A percentile compares a stretch with the other conserved stretches of the same genome.
These are phyloP conservation scores for Chlorella variabilis DNA, from an alignment of 163 green algal genomes.

Conservation along the genomic window DNA sequence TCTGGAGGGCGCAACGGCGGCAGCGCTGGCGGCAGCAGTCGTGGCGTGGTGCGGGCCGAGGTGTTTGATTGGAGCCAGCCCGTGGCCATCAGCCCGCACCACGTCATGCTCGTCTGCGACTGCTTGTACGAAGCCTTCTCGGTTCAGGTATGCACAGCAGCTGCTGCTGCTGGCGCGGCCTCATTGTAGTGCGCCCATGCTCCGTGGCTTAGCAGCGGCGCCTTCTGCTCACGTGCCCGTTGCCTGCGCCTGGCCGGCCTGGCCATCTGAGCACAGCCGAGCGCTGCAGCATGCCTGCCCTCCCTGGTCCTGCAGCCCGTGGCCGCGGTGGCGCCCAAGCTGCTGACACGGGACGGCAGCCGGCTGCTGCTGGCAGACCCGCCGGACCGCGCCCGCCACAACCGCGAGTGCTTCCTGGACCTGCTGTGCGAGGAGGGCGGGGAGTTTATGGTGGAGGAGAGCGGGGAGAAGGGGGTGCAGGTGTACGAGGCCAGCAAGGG, in stretches of 20 bases:
- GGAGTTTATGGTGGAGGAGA: slow-evolving; percentile 38
- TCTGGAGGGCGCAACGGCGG: slow-evolving; percentile 14
- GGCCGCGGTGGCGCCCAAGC: slow-evolving; percentile 61
- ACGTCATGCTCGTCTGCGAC: slow-evolving; percentile 88
- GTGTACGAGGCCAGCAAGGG: slow-evolving; percentile 26
- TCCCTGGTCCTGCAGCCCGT: slow-evolving; percentile 58
- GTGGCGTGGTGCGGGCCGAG: slow-evolving; percentile 43
- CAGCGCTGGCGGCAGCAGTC: not conserved
- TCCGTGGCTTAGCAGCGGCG: too few species aligned
- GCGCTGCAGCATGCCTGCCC: too few species aligned
- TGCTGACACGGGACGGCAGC: slow-evolving; percentile 43
- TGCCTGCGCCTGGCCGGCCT: too few species aligned
- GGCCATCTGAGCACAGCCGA: too few species aligned
- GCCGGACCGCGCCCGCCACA: slow-evolving; percentile 71
- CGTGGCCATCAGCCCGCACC: slow-evolving; percentile 54
- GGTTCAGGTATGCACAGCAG: slow-evolving; percentile 54
- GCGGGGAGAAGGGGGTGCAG: not conserved
- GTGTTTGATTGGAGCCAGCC: slow-evolving; percentile 72
- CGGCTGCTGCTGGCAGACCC: slow-evolving; percentile 83
- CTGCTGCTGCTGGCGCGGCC: too few species aligned
- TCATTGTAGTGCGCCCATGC: too few species aligned
- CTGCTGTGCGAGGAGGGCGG: slow-evolving; percentile 36
- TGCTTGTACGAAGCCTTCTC: slow-evolving; percentile 87
- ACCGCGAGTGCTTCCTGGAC: slow-evolving; percentile 56
- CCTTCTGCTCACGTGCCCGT: too few species aligned